Base-by-base conservation (phyloP, 768 basidiomycete species). In the Collybia sordida region DNA sequence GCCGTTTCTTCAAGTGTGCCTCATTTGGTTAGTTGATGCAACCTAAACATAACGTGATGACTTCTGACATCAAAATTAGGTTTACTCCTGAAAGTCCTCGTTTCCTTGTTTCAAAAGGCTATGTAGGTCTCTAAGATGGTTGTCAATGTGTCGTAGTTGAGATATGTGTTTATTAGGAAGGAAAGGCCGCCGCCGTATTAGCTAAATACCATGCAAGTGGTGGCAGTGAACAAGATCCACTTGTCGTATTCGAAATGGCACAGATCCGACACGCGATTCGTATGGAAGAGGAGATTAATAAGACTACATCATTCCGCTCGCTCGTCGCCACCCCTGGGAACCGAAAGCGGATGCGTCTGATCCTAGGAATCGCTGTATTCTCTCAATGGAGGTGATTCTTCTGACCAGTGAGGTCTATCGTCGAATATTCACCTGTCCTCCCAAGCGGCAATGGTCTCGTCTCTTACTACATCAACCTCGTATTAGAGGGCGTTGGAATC, bases 171-270 rank as follows among this genome's bases (percentile, higher is more conserved):
- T 18, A 8, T 24, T 21, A 59, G 75, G 83, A 84, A 59, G 77
- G 76, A 0, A 68, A 81, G 55, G 90, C 90, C 0, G 74, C 78
- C 6, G 59, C 64, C 3, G 72, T 89, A n/a, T 74, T 93, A 3
- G 80, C 82, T n/a, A 79, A 79, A 46, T 90, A 85, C 57, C 90
- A 93, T 59, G 84, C 86, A 3, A 76, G 80, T 54, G 81, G 80
- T 12, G 66, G 75, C 21, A 73, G 83, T 49, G 77, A 81, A 50
- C 69, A 74, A 1, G 83, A 86, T 57, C 83, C 85, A 0, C 74
- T 88, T 27, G 75, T 78, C 11, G 71, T 74, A 6, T 77, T 78
- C 31, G 75, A 77, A 53, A 74, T 85, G 66, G 83, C 81, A 3
- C 83, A 89, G 63, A 90, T 90, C 57, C 72, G 80, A 49, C 82